phyloP scores from a whole-genome alignment of 352 stramenopile genomes.

The Hyaloperonospora arabidopsidis region DNA sequence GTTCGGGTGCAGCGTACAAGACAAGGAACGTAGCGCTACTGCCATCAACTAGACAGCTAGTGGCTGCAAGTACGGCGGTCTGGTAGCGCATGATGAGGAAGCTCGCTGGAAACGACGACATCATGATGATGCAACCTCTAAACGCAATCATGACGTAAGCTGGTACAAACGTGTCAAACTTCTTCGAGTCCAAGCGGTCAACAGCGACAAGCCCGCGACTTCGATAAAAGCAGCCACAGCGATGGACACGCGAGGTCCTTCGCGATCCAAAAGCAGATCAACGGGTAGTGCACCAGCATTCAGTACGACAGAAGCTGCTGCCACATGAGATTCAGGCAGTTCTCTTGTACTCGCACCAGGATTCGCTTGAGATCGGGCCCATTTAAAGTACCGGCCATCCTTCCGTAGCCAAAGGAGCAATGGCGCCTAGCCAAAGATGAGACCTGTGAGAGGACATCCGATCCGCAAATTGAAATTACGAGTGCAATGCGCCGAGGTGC shows the following conservation, averaged over 20 bases:
- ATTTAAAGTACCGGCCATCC: slow-evolving; percentile 77
- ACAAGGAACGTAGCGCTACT: slow-evolving; percentile 71
- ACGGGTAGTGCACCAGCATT: slow-evolving; percentile 72
- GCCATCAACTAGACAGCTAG: slow-evolving; percentile 71
- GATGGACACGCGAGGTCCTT: slow-evolving; percentile 50
- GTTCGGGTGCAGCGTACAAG: slow-evolving; percentile 46
- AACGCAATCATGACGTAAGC: slow-evolving; percentile 68
- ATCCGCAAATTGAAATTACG: slow-evolving; percentile 56
- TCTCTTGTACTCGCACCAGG: slow-evolving; percentile 65
- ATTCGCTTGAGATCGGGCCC: slow-evolving; percentile 28
- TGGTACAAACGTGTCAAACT: slow-evolving; percentile 66
- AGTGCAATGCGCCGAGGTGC: slow-evolving; percentile 48
- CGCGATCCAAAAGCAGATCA: slow-evolving; percentile 70
- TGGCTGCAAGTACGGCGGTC: slow-evolving; percentile 66
- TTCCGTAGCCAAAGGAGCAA: slow-evolving; percentile 78
- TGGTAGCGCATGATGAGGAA: slow-evolving; percentile 70
- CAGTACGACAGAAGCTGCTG: slow-evolving; percentile 67
- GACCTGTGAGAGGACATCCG: slow-evolving; percentile 81
- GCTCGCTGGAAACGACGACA: slow-evolving; percentile 65
- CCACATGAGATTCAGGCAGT: slow-evolving; percentile 84
- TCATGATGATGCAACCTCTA: slow-evolving; percentile 75
- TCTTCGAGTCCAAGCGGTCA: slow-evolving; percentile 72
- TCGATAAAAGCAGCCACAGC: slow-evolving; percentile 51
- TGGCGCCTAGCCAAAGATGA: slow-evolving; percentile 84
- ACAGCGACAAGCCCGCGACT: slow-evolving; percentile 54